A percentile compares a stretch with the other conserved stretches of the same genome.
Conservation (phyloP, 805 yeast species). For the Lachancea meyersii region DNA sequence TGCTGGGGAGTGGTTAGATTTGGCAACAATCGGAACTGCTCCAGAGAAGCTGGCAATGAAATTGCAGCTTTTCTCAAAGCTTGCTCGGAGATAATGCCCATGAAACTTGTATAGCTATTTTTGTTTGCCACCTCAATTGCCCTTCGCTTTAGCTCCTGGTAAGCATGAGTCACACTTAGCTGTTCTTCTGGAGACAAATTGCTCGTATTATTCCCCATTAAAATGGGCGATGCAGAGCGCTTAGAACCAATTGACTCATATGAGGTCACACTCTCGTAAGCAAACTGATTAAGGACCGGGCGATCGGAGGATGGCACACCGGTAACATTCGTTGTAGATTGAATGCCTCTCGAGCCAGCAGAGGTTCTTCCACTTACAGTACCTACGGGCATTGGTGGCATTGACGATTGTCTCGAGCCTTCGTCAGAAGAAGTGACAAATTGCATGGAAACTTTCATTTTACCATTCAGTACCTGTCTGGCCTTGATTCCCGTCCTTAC, state of each 20-base stretch:
- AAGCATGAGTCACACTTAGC: conserved; percentile 20
- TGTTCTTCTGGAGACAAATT: conserved; percentile 22
- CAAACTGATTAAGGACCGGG: conserved; percentile 1
- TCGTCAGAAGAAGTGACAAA: conserved; percentile 34
- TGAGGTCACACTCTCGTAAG: not conserved
- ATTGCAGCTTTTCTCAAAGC: conserved; percentile 23
- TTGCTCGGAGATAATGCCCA: conserved; percentile 23
- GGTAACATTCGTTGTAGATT: not conserved
- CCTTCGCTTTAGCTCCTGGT: conserved; percentile 18
- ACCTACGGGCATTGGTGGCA: conserved; percentile 1
- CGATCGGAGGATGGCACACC: not conserved
- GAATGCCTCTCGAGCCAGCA: not conserved
- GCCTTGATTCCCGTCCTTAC: conserved; percentile 59
- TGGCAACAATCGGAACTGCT: conserved; percentile 21
- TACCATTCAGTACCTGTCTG: conserved; percentile 39
- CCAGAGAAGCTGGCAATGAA: conserved; percentile 22
- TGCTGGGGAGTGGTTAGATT: conserved; percentile 17
- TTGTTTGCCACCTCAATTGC: conserved; percentile 12
- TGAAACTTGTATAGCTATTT: conserved; percentile 3
- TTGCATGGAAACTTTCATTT: conserved; percentile 44
- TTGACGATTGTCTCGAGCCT: conserved; percentile 2
- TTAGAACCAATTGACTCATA: not conserved
- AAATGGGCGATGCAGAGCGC: conserved; percentile 1
- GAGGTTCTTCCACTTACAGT: not conserved
- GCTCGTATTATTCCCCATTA: conserved; percentile 6